Conservation (phyloP, 345 rosid species). For the Jatropha curcas region DNA sequence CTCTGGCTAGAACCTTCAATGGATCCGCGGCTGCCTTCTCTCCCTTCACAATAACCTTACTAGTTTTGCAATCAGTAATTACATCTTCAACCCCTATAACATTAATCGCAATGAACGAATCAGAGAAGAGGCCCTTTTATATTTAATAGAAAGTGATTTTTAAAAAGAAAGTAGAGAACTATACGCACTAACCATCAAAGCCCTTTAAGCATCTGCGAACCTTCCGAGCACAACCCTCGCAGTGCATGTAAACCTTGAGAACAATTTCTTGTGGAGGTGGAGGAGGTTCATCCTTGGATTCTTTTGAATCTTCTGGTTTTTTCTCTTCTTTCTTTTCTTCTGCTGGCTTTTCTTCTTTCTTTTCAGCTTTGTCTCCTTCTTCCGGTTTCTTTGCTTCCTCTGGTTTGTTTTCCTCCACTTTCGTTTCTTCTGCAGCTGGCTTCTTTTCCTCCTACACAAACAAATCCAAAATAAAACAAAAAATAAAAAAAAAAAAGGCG, state of each 20-base stretch:
- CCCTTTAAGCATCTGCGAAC: constrained; percentile 73
- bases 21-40: constrained; percentile 96
- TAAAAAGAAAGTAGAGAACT: too few relatives aligned
- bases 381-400: constrained; percentile 42
- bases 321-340: constrained; percentile 48
- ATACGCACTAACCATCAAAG: constrained; percentile 56
- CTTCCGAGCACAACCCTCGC: constrained; percentile 96
- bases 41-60: constrained; percentile 91
- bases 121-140: neutral
- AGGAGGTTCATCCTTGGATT: constrained; percentile 39
- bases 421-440: constrained; percentile 42
- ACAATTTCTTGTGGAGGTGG: constrained; percentile 70
- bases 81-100: constrained; percentile 82
- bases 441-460: constrained; percentile 57
- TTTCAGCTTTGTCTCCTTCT: constrained; percentile 25
- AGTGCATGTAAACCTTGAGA: constrained; percentile 87
- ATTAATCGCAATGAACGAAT: neutral
- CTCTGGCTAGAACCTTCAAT: constrained; percentile 67
- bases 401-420: constrained; percentile 34
- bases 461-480: neutral
- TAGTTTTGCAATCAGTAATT: constrained; percentile 68
- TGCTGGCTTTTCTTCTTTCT: constrained; percentile 31
- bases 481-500: neutral
- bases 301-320: constrained; percentile 41
- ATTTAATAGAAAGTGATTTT: too few relatives aligned